Evolutionary conservation across 2,329 filamentous ascomycete genomes (phyloP).

Genomic region (Colletotrichum liriopes): DNA sequence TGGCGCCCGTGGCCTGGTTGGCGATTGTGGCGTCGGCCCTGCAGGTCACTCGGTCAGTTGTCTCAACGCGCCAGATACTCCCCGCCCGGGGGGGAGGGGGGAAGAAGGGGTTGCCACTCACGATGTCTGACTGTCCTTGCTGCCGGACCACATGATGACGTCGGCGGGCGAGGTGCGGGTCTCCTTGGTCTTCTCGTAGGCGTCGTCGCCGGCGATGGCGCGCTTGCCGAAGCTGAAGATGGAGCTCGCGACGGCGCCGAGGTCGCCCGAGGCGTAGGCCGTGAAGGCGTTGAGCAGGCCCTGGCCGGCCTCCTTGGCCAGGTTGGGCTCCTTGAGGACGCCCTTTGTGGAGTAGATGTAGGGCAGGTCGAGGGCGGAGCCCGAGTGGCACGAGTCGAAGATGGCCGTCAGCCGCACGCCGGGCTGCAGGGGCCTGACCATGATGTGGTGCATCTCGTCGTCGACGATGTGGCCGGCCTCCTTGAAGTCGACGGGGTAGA

Average conservation of each 20-base stretch:
- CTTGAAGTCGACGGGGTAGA: conserved; percentile 83
- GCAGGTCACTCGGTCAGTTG: conserved; percentile 25
- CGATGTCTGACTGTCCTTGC: conserved; percentile 96
- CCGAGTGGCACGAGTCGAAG: conserved; percentile 87
- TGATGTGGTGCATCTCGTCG: conserved; percentile 83
- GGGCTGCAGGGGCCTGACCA: conserved; percentile 82
- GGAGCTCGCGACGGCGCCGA: conserved; percentile 84
- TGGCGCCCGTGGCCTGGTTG: conserved; percentile 93
- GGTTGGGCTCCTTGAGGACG: conserved; percentile 84
- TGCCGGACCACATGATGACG: conserved; percentile 98
- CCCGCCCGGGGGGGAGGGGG: too few relatives aligned
- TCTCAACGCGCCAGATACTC: not conserved
- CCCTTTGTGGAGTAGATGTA: conserved; percentile 88
- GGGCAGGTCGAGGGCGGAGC: conserved; percentile 82
- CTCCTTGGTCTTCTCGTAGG: conserved; percentile 83
- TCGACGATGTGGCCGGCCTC: conserved; percentile 81
- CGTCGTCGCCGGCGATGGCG: conserved; percentile 83
- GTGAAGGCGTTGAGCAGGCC: conserved; percentile 81
- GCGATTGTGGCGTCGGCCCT: conserved; percentile 93
- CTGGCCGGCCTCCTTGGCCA: conserved; percentile 84
- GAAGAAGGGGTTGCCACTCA: conserved; percentile 48
- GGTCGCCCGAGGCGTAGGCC: conserved; percentile 86
- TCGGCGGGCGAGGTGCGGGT: conserved; percentile 96
- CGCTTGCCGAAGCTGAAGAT: conserved; percentile 88
- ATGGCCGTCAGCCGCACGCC: conserved; percentile 90